These are phyloP conservation scores for Paradendryphiella salina DNA, from an alignment of 2,329 filamentous ascomycete species.

Conservation along the genomic window DNA sequence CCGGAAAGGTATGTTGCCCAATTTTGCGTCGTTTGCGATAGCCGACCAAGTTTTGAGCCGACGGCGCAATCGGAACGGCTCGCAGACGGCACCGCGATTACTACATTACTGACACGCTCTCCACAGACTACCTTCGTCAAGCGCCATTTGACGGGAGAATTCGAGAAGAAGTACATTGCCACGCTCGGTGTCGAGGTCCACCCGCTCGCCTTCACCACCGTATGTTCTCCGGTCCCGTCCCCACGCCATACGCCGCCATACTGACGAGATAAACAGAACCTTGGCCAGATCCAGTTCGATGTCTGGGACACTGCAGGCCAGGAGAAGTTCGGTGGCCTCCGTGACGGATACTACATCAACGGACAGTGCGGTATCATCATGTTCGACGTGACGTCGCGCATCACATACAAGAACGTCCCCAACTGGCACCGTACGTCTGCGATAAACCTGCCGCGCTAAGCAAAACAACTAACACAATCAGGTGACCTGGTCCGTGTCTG, in stretches of 20 bases:
- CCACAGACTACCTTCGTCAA: slow-evolving; percentile 98
- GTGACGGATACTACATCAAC: slow-evolving; percentile 99
- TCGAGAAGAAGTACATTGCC: slow-evolving; percentile 99
- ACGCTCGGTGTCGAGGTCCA: slow-evolving; percentile 99
- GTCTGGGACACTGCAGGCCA: slow-evolving; percentile 99
- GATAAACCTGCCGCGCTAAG: not conserved
- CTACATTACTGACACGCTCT: slow-evolving; percentile 30
- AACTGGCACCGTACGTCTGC: slow-evolving; percentile 95
- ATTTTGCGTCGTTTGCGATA: not conserved
- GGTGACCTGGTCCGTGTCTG: slow-evolving; percentile 98
- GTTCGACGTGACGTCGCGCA: slow-evolving; percentile 99
- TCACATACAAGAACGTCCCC: slow-evolving; percentile 99
- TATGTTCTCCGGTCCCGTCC: slow-evolving; percentile 58
- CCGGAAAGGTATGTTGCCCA: slow-evolving; percentile 81
- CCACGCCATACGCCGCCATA: slow-evolving; percentile 15
- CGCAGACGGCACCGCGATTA: not conserved
- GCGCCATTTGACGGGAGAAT: slow-evolving; percentile 99
- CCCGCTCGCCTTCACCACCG: slow-evolving; percentile 95
- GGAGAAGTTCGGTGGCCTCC: slow-evolving; percentile 99
- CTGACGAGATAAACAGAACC: slow-evolving; percentile 64
- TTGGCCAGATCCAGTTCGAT: slow-evolving; percentile 95
- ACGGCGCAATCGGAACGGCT: slow-evolving; percentile 1
- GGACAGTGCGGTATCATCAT: slow-evolving; percentile 99
- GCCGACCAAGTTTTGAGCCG: not conserved
- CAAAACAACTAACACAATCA: slow-evolving; percentile 47